Evolutionary conservation across 2,329 filamentous ascomycete species (phyloP).

Genomic region (Aspergillus floridensis): DNA sequence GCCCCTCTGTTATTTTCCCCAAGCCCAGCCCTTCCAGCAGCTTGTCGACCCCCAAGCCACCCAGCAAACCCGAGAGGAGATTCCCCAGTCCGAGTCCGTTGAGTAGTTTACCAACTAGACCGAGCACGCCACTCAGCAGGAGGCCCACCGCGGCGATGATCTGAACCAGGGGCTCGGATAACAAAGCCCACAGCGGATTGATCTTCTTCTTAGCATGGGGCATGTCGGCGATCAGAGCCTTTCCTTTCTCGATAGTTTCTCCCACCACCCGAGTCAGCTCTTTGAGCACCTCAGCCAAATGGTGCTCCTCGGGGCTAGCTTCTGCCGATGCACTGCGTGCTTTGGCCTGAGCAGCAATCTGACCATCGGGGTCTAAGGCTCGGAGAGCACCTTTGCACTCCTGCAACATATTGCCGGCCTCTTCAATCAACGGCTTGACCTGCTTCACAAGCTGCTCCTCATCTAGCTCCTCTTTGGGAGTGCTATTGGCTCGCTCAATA

Average conservation of each 20-base stretch:
- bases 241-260: constrained; percentile 79
- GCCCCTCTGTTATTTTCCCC: constrained; percentile 41
- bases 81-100: constrained; percentile 79
- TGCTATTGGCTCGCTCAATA: constrained; percentile 76
- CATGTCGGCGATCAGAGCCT: constrained; percentile 86
- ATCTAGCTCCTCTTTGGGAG: constrained; percentile 81
- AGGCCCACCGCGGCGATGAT: constrained; percentile 87
- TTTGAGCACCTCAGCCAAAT: constrained; percentile 79
- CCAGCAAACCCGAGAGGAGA: constrained; percentile 72
- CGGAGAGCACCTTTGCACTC: constrained; percentile 85
- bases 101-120: constrained; percentile 75
- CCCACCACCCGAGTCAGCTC: constrained; percentile 77
- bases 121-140: constrained; percentile 76
- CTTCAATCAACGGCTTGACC: constrained; percentile 84
- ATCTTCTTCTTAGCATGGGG: constrained; percentile 91
- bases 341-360: constrained; percentile 81
- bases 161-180: constrained; percentile 77
- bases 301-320: constrained; percentile 77
- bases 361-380: constrained; percentile 83
- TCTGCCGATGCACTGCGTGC: constrained; percentile 71
- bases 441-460: constrained; percentile 83
- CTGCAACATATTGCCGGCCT: constrained; percentile 77
- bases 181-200: constrained; percentile 79
- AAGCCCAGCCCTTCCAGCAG: constrained; percentile 54
- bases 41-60: constrained; percentile 64